phyloP scores from a whole-genome alignment of 225 moss, liverwort and hornwort species.

The Lunularia cruciata region DNA sequence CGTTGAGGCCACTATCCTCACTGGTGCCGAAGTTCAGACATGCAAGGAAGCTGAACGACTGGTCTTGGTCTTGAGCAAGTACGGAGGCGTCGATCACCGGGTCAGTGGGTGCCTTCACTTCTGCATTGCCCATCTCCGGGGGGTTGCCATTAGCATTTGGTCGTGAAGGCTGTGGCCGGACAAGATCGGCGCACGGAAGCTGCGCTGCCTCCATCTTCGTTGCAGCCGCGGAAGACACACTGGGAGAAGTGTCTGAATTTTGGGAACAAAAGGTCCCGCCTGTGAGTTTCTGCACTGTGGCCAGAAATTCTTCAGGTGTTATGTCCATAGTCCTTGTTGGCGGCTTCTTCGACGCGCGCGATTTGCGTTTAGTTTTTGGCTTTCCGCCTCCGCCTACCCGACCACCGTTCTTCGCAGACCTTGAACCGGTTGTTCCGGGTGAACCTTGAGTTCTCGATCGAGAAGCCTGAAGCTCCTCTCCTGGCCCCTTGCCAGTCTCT shows the following conservation, averaged over 20 bases:
- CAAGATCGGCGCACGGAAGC: too few relatives aligned
- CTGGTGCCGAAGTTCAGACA: neutral
- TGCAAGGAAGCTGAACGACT: neutral
- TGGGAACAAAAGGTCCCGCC: conserved; percentile 4
- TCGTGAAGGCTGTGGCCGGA: too few relatives aligned
- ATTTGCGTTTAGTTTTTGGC: conserved; percentile 4
- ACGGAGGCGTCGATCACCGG: neutral
- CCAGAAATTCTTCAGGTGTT: neutral
- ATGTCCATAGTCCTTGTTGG: neutral
- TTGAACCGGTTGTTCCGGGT: neutral
- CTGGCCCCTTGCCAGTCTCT: neutral
- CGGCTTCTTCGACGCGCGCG: conserved; percentile 1
- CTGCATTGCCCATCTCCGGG: neutral
- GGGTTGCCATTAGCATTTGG: too few relatives aligned
- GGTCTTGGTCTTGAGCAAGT: neutral
- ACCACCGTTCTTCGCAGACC: neutral
- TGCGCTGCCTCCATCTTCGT: too few relatives aligned
- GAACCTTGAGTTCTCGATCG: neutral
- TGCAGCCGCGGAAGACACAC: neutral
- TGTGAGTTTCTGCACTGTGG: neutral
- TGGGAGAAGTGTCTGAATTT: neutral
- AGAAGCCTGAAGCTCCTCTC: neutral
- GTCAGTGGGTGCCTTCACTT: neutral
- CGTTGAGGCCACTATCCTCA: neutral
- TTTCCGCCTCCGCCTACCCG: too few relatives aligned